Conservation (phyloP, 345 rosid genomes). For the Camelina hispida region DNA sequence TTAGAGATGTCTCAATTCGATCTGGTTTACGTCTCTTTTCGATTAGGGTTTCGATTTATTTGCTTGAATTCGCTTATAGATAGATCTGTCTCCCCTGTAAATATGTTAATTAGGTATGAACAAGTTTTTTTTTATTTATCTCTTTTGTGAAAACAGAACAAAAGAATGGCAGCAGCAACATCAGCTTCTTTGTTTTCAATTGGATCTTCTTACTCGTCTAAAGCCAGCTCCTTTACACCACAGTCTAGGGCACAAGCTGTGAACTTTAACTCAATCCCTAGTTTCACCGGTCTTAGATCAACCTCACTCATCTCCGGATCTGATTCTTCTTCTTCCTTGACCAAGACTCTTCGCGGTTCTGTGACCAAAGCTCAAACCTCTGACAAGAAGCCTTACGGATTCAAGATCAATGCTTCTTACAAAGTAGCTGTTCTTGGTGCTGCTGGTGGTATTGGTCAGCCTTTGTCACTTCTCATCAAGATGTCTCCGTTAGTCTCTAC, state of each 20-base stretch:
- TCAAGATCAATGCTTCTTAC: constrained; percentile 75
- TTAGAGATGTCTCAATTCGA: neutral
- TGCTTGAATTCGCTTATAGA: no score
- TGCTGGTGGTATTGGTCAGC: constrained; percentile 93
- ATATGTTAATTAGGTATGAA: neutral
- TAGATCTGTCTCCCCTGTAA: neutral
- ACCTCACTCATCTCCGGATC: constrained; percentile 54
- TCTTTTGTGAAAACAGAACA: constrained; percentile 11
- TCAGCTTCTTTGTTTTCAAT: constrained; percentile 64
- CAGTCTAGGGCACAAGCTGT: constrained; percentile 51
- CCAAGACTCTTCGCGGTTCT: constrained; percentile 53
- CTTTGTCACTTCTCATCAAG: constrained; percentile 82
- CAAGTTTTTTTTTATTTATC: neutral
- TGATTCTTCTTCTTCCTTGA: constrained; percentile 64
- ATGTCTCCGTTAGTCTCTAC: constrained; percentile 90
- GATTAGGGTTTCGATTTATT: constrained; percentile 15
- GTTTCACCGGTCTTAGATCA: constrained; percentile 70
- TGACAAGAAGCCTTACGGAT: constrained; percentile 46
- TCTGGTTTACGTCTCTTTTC: neutral
- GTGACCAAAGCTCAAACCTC: constrained; percentile 47
- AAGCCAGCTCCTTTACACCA: constrained; percentile 46
- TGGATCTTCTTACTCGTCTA: constrained; percentile 59
- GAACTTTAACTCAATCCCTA: constrained; percentile 53
- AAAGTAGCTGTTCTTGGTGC: constrained; percentile 94
- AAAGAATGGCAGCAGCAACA: constrained; percentile 61